phyloP scores from a whole-genome alignment of 306 rosid species.

The Cucumis melo region DNA sequence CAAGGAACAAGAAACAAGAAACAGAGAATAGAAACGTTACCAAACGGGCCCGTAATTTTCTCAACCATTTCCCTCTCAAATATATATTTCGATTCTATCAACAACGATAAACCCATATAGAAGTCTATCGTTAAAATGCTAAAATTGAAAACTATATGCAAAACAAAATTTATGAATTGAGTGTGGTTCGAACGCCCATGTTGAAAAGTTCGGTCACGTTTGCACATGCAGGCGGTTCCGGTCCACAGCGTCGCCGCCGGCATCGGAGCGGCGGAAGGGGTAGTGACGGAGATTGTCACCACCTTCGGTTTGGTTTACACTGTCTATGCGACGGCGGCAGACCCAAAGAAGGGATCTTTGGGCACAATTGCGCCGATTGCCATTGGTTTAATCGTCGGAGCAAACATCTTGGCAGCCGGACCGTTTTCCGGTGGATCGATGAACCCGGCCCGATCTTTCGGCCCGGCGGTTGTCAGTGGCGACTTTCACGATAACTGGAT shows the following conservation, averaged over 20 bases:
- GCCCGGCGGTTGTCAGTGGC: conserved; percentile 81
- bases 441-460: conserved; percentile 90
- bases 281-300: conserved; percentile 53
- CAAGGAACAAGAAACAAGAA: no score
- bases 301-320: conserved; percentile 85
- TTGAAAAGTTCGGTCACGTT: background rate
- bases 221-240: conserved; percentile 39
- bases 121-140: no score
- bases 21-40: no score
- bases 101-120: no score
- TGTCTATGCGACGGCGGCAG: conserved; percentile 89
- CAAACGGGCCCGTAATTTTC: conserved; percentile 49
- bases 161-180: no score
- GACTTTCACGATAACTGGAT: conserved; percentile 68
- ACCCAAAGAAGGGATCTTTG: conserved; percentile 66
- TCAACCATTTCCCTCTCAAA: background rate
- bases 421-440: conserved; percentile 91
- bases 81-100: no score
- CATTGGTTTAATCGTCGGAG: conserved; percentile 82
- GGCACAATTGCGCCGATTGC: conserved; percentile 89
- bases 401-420: conserved; percentile 81
- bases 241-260: conserved; percentile 54
- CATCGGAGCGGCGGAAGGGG: conserved; percentile 58
- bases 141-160: no score
- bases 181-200: no score